These are phyloP conservation scores for Linum trigynum DNA, from an alignment of 345 rosid species.

Conservation along the genomic window DNA sequence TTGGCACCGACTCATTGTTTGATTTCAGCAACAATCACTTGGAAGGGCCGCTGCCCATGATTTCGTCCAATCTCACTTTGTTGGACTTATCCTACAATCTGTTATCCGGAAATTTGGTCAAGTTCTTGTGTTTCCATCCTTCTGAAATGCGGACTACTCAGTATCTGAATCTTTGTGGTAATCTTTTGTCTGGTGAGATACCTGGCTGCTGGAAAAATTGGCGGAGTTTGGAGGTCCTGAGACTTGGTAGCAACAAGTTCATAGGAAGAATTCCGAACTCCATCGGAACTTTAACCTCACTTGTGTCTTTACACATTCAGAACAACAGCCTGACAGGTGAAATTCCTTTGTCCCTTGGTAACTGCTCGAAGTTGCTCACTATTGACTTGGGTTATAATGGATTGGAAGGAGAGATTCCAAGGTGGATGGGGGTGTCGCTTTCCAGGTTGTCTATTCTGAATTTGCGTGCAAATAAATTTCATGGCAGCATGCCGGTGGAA, in stretches of 20 bases:
- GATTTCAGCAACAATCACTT: slow-evolving; percentile 18
- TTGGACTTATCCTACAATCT: background rate
- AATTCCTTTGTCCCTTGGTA: background rate
- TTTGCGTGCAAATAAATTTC: too few species aligned
- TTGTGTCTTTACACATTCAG: background rate
- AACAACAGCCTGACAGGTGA: background rate
- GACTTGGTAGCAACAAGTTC: background rate
- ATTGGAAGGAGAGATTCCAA: too few species aligned
- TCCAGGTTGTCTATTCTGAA: too few species aligned
- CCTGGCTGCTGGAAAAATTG: background rate
- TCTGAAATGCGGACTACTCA: background rate
- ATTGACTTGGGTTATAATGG: too few species aligned
- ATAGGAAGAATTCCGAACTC: background rate
- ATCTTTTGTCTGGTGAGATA: background rate
- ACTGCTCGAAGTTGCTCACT: background rate
- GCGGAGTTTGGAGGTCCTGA: background rate
- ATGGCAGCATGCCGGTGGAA: too few species aligned
- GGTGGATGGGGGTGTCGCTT: too few species aligned
- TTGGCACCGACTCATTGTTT: background rate
- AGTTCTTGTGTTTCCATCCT: background rate
- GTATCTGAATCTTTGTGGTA: background rate
- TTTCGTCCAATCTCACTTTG: background rate
- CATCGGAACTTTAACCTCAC: background rate
- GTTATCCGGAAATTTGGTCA: background rate
- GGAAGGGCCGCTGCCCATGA: slow-evolving; percentile 16